phyloP scores from a whole-genome alignment of 2,329 filamentous ascomycete genomes.

The Penicillium palitans region DNA sequence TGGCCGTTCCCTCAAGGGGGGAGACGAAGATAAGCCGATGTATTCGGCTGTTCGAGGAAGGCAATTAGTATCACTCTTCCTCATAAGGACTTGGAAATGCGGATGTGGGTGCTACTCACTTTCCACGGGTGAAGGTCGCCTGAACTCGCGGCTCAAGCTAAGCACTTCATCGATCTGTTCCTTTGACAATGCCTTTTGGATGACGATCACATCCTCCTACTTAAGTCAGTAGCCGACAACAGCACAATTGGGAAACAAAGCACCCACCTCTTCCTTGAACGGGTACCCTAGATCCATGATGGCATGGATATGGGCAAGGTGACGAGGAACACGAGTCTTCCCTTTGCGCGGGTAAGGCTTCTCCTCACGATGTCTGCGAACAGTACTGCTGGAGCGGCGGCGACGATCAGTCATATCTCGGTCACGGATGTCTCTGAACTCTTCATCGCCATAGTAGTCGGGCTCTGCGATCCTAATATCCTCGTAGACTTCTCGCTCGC shows the following conservation, averaged over 20 bases:
- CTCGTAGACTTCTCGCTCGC: slow-evolving; percentile 61
- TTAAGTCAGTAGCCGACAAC: slow-evolving; percentile 35
- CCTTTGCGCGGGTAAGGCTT: slow-evolving; percentile 73
- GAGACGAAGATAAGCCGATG: slow-evolving; percentile 1
- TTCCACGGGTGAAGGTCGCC: slow-evolving; percentile 30
- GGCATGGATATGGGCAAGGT: slow-evolving; percentile 76
- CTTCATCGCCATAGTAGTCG: slow-evolving; percentile 69
- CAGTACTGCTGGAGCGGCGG: slow-evolving; percentile 47
- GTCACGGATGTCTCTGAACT: slow-evolving; percentile 67
- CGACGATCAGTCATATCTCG: slow-evolving; percentile 55
- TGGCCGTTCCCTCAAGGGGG: slow-evolving; percentile 20
- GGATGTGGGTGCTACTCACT: slow-evolving; percentile 28
- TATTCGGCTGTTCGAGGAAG: slow-evolving; percentile 25
- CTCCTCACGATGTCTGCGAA: slow-evolving; percentile 37
- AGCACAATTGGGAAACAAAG: background rate
- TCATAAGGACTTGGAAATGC: slow-evolving; percentile 10
- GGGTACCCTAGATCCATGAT: slow-evolving; percentile 84
- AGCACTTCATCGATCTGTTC: slow-evolving; percentile 91
- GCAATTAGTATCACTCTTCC: slow-evolving; percentile 7
- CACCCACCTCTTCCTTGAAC: slow-evolving; percentile 76
- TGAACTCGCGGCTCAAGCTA: slow-evolving; percentile 69
- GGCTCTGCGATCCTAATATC: slow-evolving; percentile 69
- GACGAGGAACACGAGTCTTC: slow-evolving; percentile 82
- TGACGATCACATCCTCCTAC: slow-evolving; percentile 75
- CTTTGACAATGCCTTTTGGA: slow-evolving; percentile 81